Base-by-base conservation (phyloP, 257 asterid species). In the Avicennia marina region DNA sequence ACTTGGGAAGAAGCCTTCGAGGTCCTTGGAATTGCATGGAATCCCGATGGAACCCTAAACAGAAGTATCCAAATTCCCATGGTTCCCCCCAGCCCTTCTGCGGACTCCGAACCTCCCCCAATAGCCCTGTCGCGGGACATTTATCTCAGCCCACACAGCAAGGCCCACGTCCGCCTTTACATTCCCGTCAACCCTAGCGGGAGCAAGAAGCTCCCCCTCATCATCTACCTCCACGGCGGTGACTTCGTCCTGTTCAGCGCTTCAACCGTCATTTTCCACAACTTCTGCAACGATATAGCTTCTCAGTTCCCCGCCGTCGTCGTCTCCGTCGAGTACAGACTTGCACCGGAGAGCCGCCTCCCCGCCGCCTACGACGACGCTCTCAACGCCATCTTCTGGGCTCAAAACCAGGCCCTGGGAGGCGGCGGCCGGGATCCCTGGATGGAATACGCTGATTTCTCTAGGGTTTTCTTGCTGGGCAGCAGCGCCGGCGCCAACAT, bases 311-410 rank as follows among this genome's bases (percentile, higher is more conserved):
- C 76, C 13, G 61, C 71, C 7, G 67, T 76, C 12, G 58, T 69
- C 7, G 58, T 49, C 63, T 76, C 82, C 7, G 72, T 76, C 11
- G 77, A 72, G 62, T 69, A 76, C 53, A 73, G 76, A 2, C 72
- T 69, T 29, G 76, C 82, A 7, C 79, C 79, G 0, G 82, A 76
- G 69, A 52, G 69, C 53, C 71, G 79, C 34, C 71, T 76, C 61
- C 82, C 79, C 1, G 72, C 71, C 7, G 73, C 82, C 25, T 76
- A 49, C 11, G 78, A 76, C 49, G 82, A 76, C 49, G 78, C 78
- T 1, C 53, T 76, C 3, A 56, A 50, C 21, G 73, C 65, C 18
- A 42, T 76, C 44, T 16, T 45, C 25, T 72, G 79, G 82, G 71
- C 41, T 10, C 41, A 36, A 17, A 42, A 61, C 55, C 78, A 76